A percentile compares a stretch with the other conserved stretches of the same genome.
These are phyloP conservation scores for Salvia splendens DNA, from an alignment of 257 asterid species.

Conservation along the genomic window DNA sequence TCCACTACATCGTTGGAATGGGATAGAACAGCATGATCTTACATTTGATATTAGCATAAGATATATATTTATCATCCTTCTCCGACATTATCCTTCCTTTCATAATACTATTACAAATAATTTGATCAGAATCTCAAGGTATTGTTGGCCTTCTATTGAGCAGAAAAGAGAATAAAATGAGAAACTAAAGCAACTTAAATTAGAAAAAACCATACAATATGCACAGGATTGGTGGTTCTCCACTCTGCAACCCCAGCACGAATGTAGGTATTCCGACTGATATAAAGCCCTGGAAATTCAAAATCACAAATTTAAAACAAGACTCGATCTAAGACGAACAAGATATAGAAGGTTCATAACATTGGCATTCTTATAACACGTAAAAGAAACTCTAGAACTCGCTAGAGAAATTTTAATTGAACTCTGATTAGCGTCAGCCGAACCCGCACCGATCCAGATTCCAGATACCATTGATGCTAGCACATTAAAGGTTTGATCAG, in stretches of 20 bases:
- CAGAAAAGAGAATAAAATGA: background rate
- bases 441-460: background rate
- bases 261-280: constrained; percentile 92
- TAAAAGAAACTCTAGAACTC: background rate
- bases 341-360: background rate
- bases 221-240: constrained; percentile 90
- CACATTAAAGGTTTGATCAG: background rate
- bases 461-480: constrained; percentile 1
- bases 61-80: background rate
- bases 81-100: background rate
- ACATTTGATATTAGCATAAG: background rate
- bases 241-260: constrained; percentile 94
- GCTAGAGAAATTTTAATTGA: background rate
- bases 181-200: constrained; percentile 20
- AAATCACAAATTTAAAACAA: constrained; percentile 29
- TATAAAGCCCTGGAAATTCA: constrained; percentile 67
- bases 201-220: constrained; percentile 66
- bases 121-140: constrained; percentile 11
- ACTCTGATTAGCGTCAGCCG: background rate
- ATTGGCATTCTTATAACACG: background rate
- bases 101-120: background rate
- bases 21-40: background rate
- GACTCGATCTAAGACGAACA: constrained; percentile 15
- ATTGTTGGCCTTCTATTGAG: background rate
- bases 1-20: background rate